phyloP scores from a whole-genome alignment of 2,329 filamentous ascomycete species.

The Penicillium nordicum region DNA sequence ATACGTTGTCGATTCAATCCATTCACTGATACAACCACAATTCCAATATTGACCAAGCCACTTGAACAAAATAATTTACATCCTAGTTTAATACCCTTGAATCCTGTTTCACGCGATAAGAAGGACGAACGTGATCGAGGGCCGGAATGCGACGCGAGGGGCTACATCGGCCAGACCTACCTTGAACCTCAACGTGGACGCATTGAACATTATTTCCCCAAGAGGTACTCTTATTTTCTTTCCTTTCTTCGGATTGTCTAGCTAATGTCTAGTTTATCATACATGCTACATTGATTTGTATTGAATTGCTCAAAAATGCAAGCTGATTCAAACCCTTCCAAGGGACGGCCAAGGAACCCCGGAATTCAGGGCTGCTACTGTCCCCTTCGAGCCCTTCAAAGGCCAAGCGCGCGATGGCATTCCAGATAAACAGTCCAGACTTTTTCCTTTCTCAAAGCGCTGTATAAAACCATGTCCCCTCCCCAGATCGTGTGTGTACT shows the following conservation, averaged over 20 bases:
- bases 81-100: not conserved
- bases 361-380: constrained; percentile 14
- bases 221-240: not conserved
- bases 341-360: constrained; percentile 2
- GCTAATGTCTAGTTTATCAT: too few relatives aligned
- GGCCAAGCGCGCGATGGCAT: not conserved
- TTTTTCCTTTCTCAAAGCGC: not conserved
- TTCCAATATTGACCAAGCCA: not conserved
- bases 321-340: not conserved
- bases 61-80: not conserved
- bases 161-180: not conserved
- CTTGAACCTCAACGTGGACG: not conserved
- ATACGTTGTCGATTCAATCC: not conserved
- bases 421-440: constrained; percentile 2
- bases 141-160: constrained; percentile 8
- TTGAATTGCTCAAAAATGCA: not conserved
- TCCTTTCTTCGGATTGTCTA: not conserved
- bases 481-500: not conserved
- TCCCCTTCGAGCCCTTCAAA: not conserved
- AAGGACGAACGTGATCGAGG: not conserved
- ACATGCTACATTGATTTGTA: not conserved
- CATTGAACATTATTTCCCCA: not conserved
- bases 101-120: not conserved
- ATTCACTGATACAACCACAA: not conserved
- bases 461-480: constrained; percentile 6